A percentile compares a stretch with the other conserved stretches of the same genome.
Evolutionary conservation across 2,329 filamentous ascomycete genomes (phyloP).

Genomic region (Beauveria brongniartii): DNA sequence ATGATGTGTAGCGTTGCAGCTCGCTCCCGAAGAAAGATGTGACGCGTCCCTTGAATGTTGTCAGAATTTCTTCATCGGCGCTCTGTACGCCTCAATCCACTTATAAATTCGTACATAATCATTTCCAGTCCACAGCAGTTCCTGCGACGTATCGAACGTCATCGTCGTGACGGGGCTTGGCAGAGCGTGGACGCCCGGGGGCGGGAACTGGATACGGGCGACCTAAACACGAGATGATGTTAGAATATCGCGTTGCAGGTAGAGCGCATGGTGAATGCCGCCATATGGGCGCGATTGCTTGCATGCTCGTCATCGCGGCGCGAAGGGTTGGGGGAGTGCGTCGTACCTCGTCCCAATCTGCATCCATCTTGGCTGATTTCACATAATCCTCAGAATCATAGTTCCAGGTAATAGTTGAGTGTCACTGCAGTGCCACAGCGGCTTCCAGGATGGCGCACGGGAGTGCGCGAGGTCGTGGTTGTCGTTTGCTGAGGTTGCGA

Average conservation of each 20-base stretch:
- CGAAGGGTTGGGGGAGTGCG: slow-evolving; percentile 12
- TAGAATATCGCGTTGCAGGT: neutral
- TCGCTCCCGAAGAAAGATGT: slow-evolving; percentile 83
- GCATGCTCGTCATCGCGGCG: slow-evolving; percentile 15
- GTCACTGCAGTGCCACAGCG: neutral
- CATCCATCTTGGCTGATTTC: slow-evolving; percentile 47
- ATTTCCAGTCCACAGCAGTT: slow-evolving; percentile 89
- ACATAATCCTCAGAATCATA: slow-evolving; percentile 30
- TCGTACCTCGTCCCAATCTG: slow-evolving; percentile 60
- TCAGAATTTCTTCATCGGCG: slow-evolving; percentile 16
- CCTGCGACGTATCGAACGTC: slow-evolving; percentile 81
- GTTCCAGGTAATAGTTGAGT: slow-evolving; percentile 12
- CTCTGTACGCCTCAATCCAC: neutral
- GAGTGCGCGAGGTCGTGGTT: slow-evolving; percentile 1
- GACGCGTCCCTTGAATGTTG: slow-evolving; percentile 61
- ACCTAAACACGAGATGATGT: slow-evolving; percentile 44
- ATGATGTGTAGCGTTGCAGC: slow-evolving; percentile 83
- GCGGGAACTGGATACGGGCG: slow-evolving; percentile 72
- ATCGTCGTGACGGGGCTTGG: slow-evolving; percentile 69
- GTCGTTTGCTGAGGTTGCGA: neutral
- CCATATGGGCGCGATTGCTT: slow-evolving; percentile 9
- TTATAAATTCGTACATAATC: slow-evolving; percentile 58
- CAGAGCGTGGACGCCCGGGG: slow-evolving; percentile 61
- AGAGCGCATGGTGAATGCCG: slow-evolving; percentile 1
- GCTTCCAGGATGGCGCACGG: neutral